Base-by-base conservation (phyloP, 805 yeast species). In the Candida vartiovaarae region DNA sequence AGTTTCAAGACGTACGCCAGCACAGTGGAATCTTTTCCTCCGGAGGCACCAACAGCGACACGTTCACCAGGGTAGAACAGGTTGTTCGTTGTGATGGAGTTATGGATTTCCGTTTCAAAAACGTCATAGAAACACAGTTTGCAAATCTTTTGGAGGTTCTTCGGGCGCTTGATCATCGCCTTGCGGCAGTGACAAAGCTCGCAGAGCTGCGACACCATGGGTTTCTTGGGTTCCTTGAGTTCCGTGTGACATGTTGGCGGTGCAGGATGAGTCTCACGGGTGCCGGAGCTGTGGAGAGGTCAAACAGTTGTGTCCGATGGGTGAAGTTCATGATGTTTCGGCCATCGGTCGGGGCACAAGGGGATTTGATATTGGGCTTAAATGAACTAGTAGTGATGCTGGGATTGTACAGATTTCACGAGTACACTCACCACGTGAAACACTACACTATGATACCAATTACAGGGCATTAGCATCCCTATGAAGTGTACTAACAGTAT, bases 1-100 rank as follows among this genome's bases (percentile, higher is more conserved):
- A 91, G 76, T 57, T 89, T 93, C 63, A 93, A 64, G 3, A 93
- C 78, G 38, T 90, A 79, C 0, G 98, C 99, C 29, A 93, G 66
- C 1, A 93, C 99, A 0, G 99, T 93, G 4, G 96, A 87, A 62
- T 93, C 99, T 57, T 93, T 93, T 42, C 99, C 99, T 26, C 99
- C 99, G 1, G 96, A 87, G 0, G 99, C 99, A 15, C 99, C 99
- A 25, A 93, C 90, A 15, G 98, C 99, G 3, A 93, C 90, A 27
- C 68, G 74, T 58, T 93, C 99, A 11, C 98, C 98, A 0, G 67
- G 71, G 25, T 77, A 62, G 56, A 93, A 93, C 39, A 93, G 72
- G 1, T 77, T 69, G 42, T 83, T 82, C 32, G 75, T 68, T 10
- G 72, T 68, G 38, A 93, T 91, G 3, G 99, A 91, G 54, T 88